These are phyloP conservation scores for Ophiostoma populinum DNA, from an alignment of 2,329 filamentous ascomycete genomes.

Conservation along the genomic window DNA sequence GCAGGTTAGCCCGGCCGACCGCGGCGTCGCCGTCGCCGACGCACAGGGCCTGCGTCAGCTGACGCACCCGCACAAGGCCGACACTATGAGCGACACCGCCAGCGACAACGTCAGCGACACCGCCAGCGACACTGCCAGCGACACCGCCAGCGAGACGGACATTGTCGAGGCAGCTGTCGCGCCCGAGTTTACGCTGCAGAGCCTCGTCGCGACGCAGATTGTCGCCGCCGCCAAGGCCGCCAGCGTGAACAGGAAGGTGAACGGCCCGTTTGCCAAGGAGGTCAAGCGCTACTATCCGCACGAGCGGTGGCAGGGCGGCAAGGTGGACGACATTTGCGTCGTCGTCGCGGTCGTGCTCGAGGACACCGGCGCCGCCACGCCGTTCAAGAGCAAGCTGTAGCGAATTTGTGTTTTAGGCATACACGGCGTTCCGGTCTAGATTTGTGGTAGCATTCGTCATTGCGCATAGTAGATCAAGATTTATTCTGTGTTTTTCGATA, in stretches of 20 bases:
- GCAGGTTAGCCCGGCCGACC: conserved; percentile 34
- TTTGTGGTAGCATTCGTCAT: too few relatives aligned
- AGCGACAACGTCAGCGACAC: conserved; percentile 4
- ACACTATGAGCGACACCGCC: conserved; percentile 12
- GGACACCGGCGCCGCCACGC: conserved; percentile 22
- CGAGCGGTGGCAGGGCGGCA: conserved; percentile 80
- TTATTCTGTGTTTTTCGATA: too few relatives aligned
- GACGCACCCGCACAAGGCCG: too few relatives aligned
- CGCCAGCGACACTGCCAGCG: too few relatives aligned
- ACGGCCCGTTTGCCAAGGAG: conserved; percentile 90
- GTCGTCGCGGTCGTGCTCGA: conserved; percentile 65
- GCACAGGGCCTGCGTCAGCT: conserved; percentile 18
- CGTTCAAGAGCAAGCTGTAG: conserved; percentile 15
- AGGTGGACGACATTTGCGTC: conserved; percentile 89
- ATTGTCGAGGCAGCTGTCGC: neutral
- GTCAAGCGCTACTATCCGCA: conserved; percentile 74
- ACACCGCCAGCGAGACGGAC: neutral
- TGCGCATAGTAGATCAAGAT: too few relatives aligned
- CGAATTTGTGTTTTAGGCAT: neutral
- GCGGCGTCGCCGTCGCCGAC: conserved; percentile 43
- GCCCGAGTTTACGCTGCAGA: conserved; percentile 45
- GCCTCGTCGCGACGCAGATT: conserved; percentile 60
- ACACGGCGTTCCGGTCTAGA: neutral
- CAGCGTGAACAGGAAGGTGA: conserved; percentile 61
- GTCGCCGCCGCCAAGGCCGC: conserved; percentile 70